A percentile compares a stretch with the other conserved stretches of the same genome.
Conservation (phyloP, 768 basidiomycete genomes). For the Suillus occidentalis region DNA sequence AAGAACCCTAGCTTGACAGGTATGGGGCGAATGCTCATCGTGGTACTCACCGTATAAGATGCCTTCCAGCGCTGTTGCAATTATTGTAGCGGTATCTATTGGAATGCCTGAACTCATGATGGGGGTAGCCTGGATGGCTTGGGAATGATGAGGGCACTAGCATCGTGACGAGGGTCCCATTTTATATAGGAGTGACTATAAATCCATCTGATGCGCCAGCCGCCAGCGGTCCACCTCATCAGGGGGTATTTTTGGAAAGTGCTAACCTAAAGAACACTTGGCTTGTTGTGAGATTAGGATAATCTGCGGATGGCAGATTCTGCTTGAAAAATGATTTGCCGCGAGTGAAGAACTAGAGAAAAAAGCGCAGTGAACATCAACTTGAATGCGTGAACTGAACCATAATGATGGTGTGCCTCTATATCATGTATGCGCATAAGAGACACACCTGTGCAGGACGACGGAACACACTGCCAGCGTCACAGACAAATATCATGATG, state of each 20-base stretch:
- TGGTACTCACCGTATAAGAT: slow-evolving; percentile 25
- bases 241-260: not conserved
- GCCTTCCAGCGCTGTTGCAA: slow-evolving; percentile 27
- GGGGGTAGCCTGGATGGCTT: not conserved
- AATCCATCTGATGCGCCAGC: not conserved
- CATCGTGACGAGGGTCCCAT: not conserved
- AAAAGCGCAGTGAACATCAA: not conserved
- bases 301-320: not conserved
- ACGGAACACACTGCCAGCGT: no score
- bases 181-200: not conserved
- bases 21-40: not conserved
- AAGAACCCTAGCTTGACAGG: not conserved
- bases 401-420: not conserved
- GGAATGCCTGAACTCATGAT: slow-evolving; percentile 2
- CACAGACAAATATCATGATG: no score
- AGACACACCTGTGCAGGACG: not conserved
- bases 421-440: not conserved
- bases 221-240: not conserved
- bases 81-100: slow-evolving; percentile 22
- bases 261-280: not conserved
- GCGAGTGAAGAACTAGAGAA: not conserved
- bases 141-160: not conserved
- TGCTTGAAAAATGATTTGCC: not conserved
- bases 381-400: not conserved
- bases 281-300: not conserved